Evolutionary conservation across 2,329 filamentous ascomycete species (phyloP).

Genomic region (Trichoderma semiorbis): DNA sequence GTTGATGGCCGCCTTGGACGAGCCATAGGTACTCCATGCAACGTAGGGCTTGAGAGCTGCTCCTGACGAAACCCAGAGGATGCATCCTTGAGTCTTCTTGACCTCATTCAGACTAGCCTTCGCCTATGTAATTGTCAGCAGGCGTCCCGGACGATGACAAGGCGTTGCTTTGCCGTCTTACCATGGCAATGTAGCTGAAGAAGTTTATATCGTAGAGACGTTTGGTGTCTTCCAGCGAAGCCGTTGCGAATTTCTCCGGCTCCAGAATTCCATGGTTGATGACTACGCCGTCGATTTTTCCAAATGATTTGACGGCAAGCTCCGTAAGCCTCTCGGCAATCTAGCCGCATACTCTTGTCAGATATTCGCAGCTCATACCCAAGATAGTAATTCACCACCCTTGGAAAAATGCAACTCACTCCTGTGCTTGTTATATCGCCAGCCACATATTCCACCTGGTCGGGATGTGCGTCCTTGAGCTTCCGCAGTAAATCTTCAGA

Average conservation of each 20-base stretch:
- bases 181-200: slow-evolving; percentile 76
- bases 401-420: slow-evolving; percentile 32
- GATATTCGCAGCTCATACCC: neutral
- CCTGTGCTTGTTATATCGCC: slow-evolving; percentile 54
- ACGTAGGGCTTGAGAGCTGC: slow-evolving; percentile 64
- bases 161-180: slow-evolving; percentile 39
- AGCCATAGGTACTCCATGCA: slow-evolving; percentile 78
- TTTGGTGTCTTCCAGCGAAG: slow-evolving; percentile 71
- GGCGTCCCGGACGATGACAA: neutral
- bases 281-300: slow-evolving; percentile 73
- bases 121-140: slow-evolving; percentile 46
- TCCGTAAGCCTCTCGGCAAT: slow-evolving; percentile 61
- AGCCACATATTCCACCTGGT: slow-evolving; percentile 53
- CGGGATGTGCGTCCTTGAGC: slow-evolving; percentile 50
- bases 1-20: slow-evolving; percentile 79
- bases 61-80: slow-evolving; percentile 78
- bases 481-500: slow-evolving; percentile 47
- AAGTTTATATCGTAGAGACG: slow-evolving; percentile 78
- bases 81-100: slow-evolving; percentile 63
- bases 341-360: slow-evolving; percentile 30
- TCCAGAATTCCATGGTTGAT: slow-evolving; percentile 82
- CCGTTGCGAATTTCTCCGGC: slow-evolving; percentile 69
- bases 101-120: slow-evolving; percentile 68
- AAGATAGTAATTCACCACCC: neutral
- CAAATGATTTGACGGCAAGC: slow-evolving; percentile 64